These are phyloP conservation scores for Sicyos baderoa DNA, from an alignment of 306 rosid species.

Conservation along the genomic window DNA sequence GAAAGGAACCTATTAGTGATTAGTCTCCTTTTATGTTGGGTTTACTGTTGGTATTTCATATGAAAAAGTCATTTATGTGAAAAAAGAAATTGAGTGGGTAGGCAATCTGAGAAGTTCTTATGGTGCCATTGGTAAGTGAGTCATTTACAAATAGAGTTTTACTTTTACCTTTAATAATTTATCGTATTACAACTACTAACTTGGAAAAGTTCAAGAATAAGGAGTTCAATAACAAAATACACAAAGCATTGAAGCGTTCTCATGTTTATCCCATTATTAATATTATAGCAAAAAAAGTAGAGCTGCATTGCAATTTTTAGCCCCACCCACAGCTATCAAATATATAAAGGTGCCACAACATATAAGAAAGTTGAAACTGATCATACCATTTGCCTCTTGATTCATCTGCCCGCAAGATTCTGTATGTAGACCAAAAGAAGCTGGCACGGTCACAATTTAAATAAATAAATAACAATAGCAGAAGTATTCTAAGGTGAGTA, in stretches of 20 bases:
- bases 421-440: slow-evolving; percentile 41
- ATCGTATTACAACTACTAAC: slow-evolving; percentile 1
- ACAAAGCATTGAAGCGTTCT: too few species aligned
- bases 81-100: background rate
- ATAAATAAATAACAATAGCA: slow-evolving; percentile 4
- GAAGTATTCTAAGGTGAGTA: slow-evolving; percentile 1
- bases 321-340: too few species aligned
- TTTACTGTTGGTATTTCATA: background rate
- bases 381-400: slow-evolving; percentile 27
- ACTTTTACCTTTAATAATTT: background rate
- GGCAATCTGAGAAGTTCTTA: background rate
- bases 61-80: background rate
- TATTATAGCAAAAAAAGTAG: too few species aligned
- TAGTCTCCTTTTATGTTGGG: too few species aligned
- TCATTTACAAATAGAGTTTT: background rate
- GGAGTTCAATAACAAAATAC: background rate
- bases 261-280: too few species aligned
- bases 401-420: slow-evolving; percentile 41
- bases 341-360: too few species aligned
- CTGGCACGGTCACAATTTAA: background rate
- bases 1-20: too few species aligned
- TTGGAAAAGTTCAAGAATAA: background rate
- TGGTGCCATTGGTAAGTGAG: background rate
- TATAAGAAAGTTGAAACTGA: too few species aligned
- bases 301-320: too few species aligned